Base-by-base conservation (phyloP, 805 yeast species). In the Candida vaughaniae region DNA sequence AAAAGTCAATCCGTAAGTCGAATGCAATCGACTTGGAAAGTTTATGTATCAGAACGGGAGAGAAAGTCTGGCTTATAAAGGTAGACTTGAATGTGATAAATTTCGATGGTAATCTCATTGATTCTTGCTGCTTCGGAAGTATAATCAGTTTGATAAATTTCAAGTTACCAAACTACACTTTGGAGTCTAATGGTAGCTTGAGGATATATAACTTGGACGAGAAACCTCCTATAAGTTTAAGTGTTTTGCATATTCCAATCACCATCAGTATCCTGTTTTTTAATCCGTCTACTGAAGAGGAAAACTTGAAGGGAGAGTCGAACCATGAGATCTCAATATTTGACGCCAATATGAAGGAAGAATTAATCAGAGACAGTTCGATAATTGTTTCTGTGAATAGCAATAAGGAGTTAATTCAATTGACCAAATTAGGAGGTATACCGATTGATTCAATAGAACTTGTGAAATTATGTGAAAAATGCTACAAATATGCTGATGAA, bases 21-120 rank as follows among this genome's bases (percentile, higher is more conserved):
- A 85, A 85, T 44, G 95, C 98, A 0, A 64, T 93, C 30, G 99
- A 93, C 60, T 72, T 91, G 28, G 99, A 93, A 58, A 78, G 87
- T 33, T 64, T 93, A 30, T 91, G 98, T 64, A 87, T 93, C 30
- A 77, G 85, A 16, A 95, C 96, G 0, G 98, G 97, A 2, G 75
- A 80, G 36, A 82, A 87, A 47, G 89, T 95, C 55, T 93, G 99
- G 99, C 73, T 80, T 38, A 70, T 93, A 9, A 75, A 95, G 40
- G 97, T 95, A 0, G 97, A 90, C 55, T 78, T 93, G 12, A 95
- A 89, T 53, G 85, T 86, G 51, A 62, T 93, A 39, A 84, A 89
- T 55, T 88, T 79, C 53, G 99, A 93, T 60, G 99, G 99, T 28
- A 95, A 95, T 14, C 74, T 93, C 32, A 81, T 90, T 27, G 99